Conservation (phyloP, 2,329 filamentous ascomycete species). For the Monosporascus sp. region DNA sequence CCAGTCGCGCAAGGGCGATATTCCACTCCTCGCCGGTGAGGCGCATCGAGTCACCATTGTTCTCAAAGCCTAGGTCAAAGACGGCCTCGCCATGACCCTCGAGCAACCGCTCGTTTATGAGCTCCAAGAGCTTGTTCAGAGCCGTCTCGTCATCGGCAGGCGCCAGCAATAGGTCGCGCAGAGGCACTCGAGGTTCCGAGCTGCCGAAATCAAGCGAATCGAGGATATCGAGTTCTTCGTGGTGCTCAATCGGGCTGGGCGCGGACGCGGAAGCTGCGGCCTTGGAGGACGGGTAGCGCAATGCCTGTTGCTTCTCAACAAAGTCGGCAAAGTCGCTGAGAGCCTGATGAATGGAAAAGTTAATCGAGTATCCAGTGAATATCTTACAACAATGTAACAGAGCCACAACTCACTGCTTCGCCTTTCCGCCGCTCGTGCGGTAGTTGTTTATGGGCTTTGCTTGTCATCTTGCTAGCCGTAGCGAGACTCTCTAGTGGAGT, state of each 20-base stretch:
- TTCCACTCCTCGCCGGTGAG: constrained; percentile 73
- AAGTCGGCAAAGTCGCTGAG: constrained; percentile 97
- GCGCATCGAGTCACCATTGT: constrained; percentile 79
- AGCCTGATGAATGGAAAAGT: constrained; percentile 42
- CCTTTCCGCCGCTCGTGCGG: constrained; percentile 79
- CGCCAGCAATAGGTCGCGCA: constrained; percentile 73
- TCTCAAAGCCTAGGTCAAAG: constrained; percentile 88
- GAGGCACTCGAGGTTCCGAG: constrained; percentile 56
- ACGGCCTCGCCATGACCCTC: constrained; percentile 87
- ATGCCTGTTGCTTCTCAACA: constrained; percentile 85
- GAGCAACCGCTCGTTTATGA: constrained; percentile 64
- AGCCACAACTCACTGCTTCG: constrained; percentile 61
- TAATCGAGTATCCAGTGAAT: not conserved
- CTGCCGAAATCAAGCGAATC: constrained; percentile 74
- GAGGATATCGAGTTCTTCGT: constrained; percentile 86
- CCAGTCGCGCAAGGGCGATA: constrained; percentile 60
- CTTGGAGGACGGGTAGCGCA: constrained; percentile 52
- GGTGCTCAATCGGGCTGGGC: constrained; percentile 71
- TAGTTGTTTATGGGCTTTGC: constrained; percentile 54
- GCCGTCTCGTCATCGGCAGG: constrained; percentile 52
- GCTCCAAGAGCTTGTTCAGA: constrained; percentile 55
- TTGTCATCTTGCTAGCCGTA: constrained; percentile 41
- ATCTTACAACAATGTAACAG: not conserved
- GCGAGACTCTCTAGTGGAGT: constrained; percentile 3
- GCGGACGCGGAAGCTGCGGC: constrained; percentile 20